A percentile compares a stretch with the other conserved stretches of the same genome.
These are phyloP conservation scores for Mycena leptocephala DNA, from an alignment of 768 basidiomycete species.

Conservation along the genomic window DNA sequence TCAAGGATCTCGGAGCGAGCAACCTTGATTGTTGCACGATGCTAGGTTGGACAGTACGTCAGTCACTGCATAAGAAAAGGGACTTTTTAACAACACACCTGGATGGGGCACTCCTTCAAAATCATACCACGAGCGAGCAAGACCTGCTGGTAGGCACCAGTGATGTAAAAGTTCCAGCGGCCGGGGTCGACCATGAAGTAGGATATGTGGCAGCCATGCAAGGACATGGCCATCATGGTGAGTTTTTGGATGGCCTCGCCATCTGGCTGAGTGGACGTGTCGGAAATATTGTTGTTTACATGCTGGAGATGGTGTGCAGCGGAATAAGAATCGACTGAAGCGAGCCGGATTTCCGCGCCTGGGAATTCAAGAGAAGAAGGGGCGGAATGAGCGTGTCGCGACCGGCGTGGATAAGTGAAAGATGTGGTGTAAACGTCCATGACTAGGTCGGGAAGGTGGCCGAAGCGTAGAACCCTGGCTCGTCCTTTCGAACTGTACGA, in stretches of 20 bases:
- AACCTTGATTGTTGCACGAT: slow-evolving; percentile 90
- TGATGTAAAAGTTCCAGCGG: slow-evolving; percentile 92
- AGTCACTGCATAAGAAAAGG: slow-evolving; percentile 35
- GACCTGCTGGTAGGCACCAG: slow-evolving; percentile 94
- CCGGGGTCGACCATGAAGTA: slow-evolving; percentile 78
- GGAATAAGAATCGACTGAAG: slow-evolving; percentile 58
- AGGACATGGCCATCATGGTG: slow-evolving; percentile 82
- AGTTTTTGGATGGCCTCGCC: slow-evolving; percentile 87
- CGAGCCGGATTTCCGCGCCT: slow-evolving; percentile 62
- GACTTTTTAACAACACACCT: slow-evolving; percentile 62
- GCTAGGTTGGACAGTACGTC: slow-evolving; percentile 59
- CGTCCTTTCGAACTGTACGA: slow-evolving; percentile 30
- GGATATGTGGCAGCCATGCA: slow-evolving; percentile 89
- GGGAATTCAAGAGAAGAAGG: slow-evolving; percentile 78
- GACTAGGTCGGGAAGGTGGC: slow-evolving; percentile 40
- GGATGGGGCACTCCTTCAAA: slow-evolving; percentile 90
- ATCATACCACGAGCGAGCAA: slow-evolving; percentile 92
- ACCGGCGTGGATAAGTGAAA: slow-evolving; percentile 92
- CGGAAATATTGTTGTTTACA: slow-evolving; percentile 51
- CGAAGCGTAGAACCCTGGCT: slow-evolving; percentile 23
- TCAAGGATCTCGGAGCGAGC: slow-evolving; percentile 95
- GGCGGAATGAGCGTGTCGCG: slow-evolving; percentile 77
- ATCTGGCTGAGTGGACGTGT: slow-evolving; percentile 63
- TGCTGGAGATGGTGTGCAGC: slow-evolving; percentile 60
- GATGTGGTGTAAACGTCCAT: slow-evolving; percentile 98